phyloP scores from a whole-genome alignment of 2,329 filamentous ascomycete species.

The Aspergillus sp. region DNA sequence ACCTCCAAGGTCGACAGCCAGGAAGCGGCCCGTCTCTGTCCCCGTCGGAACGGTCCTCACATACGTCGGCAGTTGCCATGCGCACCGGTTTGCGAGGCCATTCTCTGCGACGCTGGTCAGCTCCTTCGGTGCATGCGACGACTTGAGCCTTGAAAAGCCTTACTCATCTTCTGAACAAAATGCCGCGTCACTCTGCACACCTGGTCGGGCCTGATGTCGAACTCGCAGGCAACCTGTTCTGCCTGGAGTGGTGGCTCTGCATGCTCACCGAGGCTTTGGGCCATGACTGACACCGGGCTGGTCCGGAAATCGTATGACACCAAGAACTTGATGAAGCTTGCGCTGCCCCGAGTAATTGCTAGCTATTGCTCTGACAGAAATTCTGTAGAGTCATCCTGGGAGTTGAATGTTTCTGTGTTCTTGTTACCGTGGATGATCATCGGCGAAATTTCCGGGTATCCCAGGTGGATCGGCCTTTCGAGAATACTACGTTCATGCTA shows the following conservation, averaged over 20 bases:
- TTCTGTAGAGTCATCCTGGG: no score
- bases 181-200: neutral
- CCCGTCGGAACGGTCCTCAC: slow-evolving; percentile 10
- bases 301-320: neutral
- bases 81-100: slow-evolving; percentile 8
- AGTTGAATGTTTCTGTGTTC: no score
- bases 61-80: slow-evolving; percentile 12
- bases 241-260: neutral
- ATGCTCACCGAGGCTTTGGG: neutral
- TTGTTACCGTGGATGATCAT: no score
- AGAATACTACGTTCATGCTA: no score
- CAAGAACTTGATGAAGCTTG: no score
- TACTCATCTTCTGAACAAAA: neutral
- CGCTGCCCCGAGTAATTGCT: no score
- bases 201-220: neutral
- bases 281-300: neutral
- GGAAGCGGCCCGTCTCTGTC: slow-evolving; percentile 9
- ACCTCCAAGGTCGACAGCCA: slow-evolving; percentile 14
- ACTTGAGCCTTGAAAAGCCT: neutral
- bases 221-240: neutral
- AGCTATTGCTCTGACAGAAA: no score
- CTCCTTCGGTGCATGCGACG: neutral
- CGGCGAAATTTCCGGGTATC: no score
- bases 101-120: slow-evolving; percentile 5
- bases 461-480: no score